Base-by-base conservation (phyloP, 139 green algal species). In the Raphidocelis subcapitata region DNA sequence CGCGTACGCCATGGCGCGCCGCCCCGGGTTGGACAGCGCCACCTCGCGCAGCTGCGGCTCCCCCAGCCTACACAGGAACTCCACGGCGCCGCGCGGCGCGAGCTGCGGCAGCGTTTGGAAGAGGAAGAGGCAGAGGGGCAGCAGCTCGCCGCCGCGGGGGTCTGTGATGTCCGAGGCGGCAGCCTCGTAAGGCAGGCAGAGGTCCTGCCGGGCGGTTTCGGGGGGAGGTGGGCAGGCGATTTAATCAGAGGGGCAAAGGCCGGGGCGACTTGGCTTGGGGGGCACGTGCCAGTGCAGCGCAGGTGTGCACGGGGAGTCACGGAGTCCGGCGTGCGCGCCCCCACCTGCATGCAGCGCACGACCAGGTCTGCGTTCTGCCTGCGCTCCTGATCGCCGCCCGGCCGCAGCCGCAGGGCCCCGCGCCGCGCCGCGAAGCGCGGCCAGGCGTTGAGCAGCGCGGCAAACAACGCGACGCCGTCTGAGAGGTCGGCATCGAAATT, bases 31-130 rank as follows among this genome's bases (percentile, higher is more conserved):
- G 52, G 41, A 86, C 21, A 95, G 81, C 82, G 93, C 84, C 55
- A 95, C 78, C 5, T 84, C 73, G 69, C 90, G 89, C 41, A 71
- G 67, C 82, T 89, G 73, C 47, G 72, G 77, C 66, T 93, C 86
- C 2, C 72, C 77, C 8, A 96, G 79, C 75, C 80, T 81, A 65
- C 81, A 84, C 0, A 41, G 51, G 75, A 94, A 94, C 29, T 87
- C 72, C 31, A 96, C 75, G 12, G 73, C 79, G 8, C 82, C 75
- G 5, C 60, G 52, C 3, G 91, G 89, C 32, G 92, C 59, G 56
- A 94, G 84, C 66, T 94, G 86, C 23, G 88, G 88, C 62, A 95
- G 84, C 20, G 83, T 83, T 36, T 74, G 82, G 79, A 87, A 91
- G 28, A 93, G 74, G 65, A 90, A 93, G 0, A 86, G 65, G 21